Evolutionary conservation across 495 filamentous ascomycete genomes (phyloP), one percentile per base, ranked within the genome.

Genomic region (Penicillium alfredii): DNA sequence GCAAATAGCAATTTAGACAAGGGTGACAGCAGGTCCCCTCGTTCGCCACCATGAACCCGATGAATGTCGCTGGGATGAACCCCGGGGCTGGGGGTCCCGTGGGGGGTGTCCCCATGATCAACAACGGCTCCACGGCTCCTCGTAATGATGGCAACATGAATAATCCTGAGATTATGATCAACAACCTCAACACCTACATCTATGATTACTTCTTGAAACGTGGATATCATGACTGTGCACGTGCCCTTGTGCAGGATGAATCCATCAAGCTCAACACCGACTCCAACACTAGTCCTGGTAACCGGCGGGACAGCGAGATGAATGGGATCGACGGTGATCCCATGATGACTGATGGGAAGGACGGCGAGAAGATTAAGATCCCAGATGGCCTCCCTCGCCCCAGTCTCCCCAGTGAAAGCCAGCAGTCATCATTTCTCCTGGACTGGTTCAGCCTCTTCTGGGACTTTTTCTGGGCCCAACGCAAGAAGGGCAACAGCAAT

Each of bases 401-500:
- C 7, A 78, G 74, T 30, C 63, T 88, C 3, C 76, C 80, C 8
- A 73, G 60, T 17, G 70, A 78, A 47, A 69, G 64, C 15, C 65
- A 72, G 7, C 78, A 86, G 11, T 82, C 78, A 10, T 85, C 82
- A 16, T 95, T 97, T 49, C 69, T 98, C 8, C 77, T 84, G 30
- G 90, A 96, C 42, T 98, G 92, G 92, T 98, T 93, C 63, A 84
- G 78, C 55, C 69, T 94, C 21, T 98, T 98, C 60, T 97, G 86
- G 88, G 92, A 97, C 45, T 86, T 97, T 52, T 93, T 81, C 51
- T 76, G 74, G 51, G 85, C 86, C 30, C 80, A 84, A 51, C 79
- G 83, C 40, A 76, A 74, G 44, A 74, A 77, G 53, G 68, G 66
- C n/a, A 71, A 61, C 45, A 68, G 51, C 38, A 58, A 66, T 25